phyloP scores from a whole-genome alignment of 208 protist species.

The Leptomonas seymouri region DNA sequence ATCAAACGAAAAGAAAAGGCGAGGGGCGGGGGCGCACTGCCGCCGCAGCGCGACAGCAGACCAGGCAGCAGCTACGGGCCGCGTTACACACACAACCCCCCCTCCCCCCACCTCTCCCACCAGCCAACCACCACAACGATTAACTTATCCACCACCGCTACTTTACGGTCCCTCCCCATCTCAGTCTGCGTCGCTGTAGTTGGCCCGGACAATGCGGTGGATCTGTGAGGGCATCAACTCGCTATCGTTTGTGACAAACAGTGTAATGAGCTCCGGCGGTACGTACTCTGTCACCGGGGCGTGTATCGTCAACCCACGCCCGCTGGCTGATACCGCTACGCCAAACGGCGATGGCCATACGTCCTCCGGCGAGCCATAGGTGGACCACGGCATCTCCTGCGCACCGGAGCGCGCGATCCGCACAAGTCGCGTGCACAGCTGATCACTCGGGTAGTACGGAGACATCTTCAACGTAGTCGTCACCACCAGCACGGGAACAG shows the following conservation, averaged over 20 bases:
- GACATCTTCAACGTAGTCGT: slow-evolving; percentile 97
- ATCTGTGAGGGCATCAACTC: slow-evolving; percentile 96
- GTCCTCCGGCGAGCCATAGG: slow-evolving; percentile 66
- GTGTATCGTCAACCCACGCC: slow-evolving; percentile 71
- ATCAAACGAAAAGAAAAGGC: too few species aligned
- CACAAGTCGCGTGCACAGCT: slow-evolving; percentile 89
- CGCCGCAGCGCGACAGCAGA: too few species aligned
- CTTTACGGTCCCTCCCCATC: neutral
- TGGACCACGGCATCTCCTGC: slow-evolving; percentile 88
- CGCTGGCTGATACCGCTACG: slow-evolving; percentile 36
- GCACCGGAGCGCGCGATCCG: slow-evolving; percentile 70
- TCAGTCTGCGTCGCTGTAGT: slow-evolving; percentile 96
- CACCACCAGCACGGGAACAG: slow-evolving; percentile 95
- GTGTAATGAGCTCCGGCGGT: slow-evolving; percentile 95
- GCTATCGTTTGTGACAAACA: slow-evolving; percentile 96
- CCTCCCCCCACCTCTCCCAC: too few species aligned
- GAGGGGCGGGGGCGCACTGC: too few species aligned
- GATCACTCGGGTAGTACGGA: slow-evolving; percentile 95
- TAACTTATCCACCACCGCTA: neutral
- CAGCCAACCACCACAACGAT: too few species aligned
- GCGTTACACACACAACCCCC: too few species aligned
- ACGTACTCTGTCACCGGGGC: slow-evolving; percentile 98
- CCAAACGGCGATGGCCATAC: slow-evolving; percentile 63
- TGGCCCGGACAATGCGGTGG: slow-evolving; percentile 96
- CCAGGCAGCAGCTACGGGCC: too few species aligned